Percentiles rank a stretch among this genome's conserved stretches.
These are phyloP conservation scores for Penicillium brasilianum DNA, from an alignment of 2,329 filamentous ascomycete species.

Conservation along the genomic window DNA sequence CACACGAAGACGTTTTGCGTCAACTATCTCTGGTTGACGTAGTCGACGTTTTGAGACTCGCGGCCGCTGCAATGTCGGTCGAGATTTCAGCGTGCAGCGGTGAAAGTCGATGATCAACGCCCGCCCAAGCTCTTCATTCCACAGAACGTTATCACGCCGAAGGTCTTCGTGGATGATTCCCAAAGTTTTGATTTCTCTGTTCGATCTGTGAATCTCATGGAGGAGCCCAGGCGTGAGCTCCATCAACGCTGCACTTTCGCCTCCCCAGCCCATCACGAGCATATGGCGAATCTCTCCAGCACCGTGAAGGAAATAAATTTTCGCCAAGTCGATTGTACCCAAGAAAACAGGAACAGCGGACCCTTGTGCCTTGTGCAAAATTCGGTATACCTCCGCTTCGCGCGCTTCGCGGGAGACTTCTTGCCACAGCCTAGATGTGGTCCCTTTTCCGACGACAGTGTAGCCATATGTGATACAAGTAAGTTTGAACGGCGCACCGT, in stretches of 20 bases:
- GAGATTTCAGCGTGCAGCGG: background rate
- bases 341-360: conserved; percentile 22
- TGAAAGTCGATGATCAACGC: conserved; percentile 14
- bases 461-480: conserved; percentile 33
- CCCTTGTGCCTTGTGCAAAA: conserved; percentile 13
- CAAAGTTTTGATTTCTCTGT: background rate
- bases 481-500: conserved; percentile 38
- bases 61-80: conserved; percentile 5
- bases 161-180: conserved; percentile 12
- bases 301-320: conserved; percentile 37
- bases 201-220: background rate
- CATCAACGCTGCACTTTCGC: background rate
- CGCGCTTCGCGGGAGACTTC: conserved; percentile 17
- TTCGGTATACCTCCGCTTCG: conserved; percentile 15
- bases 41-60: conserved; percentile 5
- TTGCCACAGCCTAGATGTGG: conserved; percentile 23
- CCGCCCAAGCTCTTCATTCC: conserved; percentile 12
- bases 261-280: conserved; percentile 37
- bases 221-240: conserved; percentile 3
- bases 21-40: background rate
- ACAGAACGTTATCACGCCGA: conserved; percentile 11
- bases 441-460: conserved; percentile 39
- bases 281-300: conserved; percentile 37
- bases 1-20: conserved; percentile 2
- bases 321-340: conserved; percentile 18